phyloP scores from a whole-genome alignment of 768 basidiomycete genomes.

The Cystofilobasidium macerans region DNA sequence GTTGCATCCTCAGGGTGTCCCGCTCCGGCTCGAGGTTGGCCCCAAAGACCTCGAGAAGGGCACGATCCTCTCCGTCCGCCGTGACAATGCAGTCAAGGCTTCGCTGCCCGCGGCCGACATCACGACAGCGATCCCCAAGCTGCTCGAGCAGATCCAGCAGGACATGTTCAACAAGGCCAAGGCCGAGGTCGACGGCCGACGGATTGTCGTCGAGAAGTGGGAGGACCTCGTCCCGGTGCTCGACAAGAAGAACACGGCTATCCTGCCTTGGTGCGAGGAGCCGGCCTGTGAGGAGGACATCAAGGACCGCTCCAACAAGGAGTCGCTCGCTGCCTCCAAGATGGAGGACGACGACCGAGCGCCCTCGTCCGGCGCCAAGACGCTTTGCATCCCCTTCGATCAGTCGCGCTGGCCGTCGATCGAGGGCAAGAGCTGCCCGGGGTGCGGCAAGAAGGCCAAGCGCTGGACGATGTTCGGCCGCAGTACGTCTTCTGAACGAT shows the following conservation, averaged over 20 bases:
- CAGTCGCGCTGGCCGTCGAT: conserved; percentile 72
- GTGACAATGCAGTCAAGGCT: conserved; percentile 57
- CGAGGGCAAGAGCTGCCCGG: conserved; percentile 71
- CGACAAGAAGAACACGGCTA: conserved; percentile 74
- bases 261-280: conserved; percentile 91
- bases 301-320: conserved; percentile 79
- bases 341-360: conserved; percentile 80
- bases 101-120: conserved; percentile 48
- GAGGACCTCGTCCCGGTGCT: conserved; percentile 83
- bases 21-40: conserved; percentile 91
- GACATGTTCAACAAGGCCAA: conserved; percentile 79
- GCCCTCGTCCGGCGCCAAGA: conserved; percentile 94
- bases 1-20: conserved; percentile 59
- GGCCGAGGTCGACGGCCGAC: conserved; percentile 54
- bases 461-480: conserved; percentile 93
- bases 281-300: conserved; percentile 94
- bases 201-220: conserved; percentile 73
- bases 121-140: conserved; percentile 45
- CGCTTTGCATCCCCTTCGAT: conserved; percentile 90
- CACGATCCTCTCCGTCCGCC: conserved; percentile 72
- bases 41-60: conserved; percentile 68
- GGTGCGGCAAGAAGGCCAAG: conserved; percentile 78
- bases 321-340: conserved; percentile 43
- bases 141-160: conserved; percentile 74
- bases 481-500: conserved; percentile 32